Evolutionary conservation across 257 asterid species (phyloP), one percentile per base, ranked within the genome.

Genomic region (Marsdenia floribunda): DNA sequence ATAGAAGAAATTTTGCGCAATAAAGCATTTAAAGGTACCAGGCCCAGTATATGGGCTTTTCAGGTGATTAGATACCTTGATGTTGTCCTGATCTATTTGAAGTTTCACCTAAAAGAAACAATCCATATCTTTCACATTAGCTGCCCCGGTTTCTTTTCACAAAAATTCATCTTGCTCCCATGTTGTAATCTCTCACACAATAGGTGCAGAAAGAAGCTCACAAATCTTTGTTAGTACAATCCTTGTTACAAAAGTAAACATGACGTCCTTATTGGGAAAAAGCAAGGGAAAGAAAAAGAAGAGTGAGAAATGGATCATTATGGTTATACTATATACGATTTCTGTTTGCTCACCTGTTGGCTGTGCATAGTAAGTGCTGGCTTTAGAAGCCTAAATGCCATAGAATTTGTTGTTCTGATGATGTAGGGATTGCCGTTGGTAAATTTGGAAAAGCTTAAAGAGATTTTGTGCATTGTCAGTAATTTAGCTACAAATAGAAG

Each of bases 1-100:
- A 78, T 89, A 72, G 88, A 88, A 82, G 88, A 86, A n/a, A 73
- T 47, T 78, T 74, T 93, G 79, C 76, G 79, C 40, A 82, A 82
- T 57, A 88, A 85, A 85, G 97, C 96, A 78, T 90, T 84, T 82
- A 84, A 80, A 26, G 96, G 97, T 81, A 83, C 90, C 78, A 88
- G 87, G 76, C 90, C 90, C 68, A 89, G 98, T 83, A 64, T 90
- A 16, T 93, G 98, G 98, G 87, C 79, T 68, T 63, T 85, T 80
- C 98, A 93, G 97, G 98, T 93, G 83, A 81, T 66, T 54, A 54
- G 38, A 73, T 37, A 37, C 22, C 59, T 65, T 70, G 22, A 58
- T 55, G 42, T 3, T 63, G 33, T 26, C 60, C 60, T 60, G 65
- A 69, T 52, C 74, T 75, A n/a, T 58, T 47, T 50, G 54, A 70